Conservation (phyloP, 1,139 yeast species). For the Candida sojae region DNA sequence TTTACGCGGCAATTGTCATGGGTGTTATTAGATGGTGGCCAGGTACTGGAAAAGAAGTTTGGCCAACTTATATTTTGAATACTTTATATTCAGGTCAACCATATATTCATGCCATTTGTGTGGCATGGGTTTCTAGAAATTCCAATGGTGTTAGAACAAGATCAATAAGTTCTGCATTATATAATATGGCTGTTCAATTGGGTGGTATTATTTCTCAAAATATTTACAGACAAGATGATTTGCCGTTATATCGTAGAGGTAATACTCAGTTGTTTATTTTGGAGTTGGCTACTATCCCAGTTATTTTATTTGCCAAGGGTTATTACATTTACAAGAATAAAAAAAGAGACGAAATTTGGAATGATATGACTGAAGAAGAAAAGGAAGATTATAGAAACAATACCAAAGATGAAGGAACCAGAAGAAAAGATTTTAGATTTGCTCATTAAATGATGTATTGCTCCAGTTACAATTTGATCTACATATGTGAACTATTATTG, state of each 20-base stretch:
- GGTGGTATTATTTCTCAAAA: slow-evolving; percentile 53
- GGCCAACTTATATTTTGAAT: slow-evolving; percentile 56
- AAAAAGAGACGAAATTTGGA: slow-evolving; percentile 48
- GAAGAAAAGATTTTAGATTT: slow-evolving; percentile 54
- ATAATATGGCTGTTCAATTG: slow-evolving; percentile 62
- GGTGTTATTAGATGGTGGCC: slow-evolving; percentile 53
- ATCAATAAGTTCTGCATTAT: slow-evolving; percentile 56
- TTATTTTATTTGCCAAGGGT: slow-evolving; percentile 24
- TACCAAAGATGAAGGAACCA: slow-evolving; percentile 56
- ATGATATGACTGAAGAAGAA: slow-evolving; percentile 47
- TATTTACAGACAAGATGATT: slow-evolving; percentile 57
- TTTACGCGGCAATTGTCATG: slow-evolving; percentile 40
- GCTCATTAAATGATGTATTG: slow-evolving; percentile 14
- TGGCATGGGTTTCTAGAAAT: slow-evolving; percentile 62
- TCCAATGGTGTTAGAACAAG: slow-evolving; percentile 60
- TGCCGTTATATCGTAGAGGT: slow-evolving; percentile 60
- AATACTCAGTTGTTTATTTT: slow-evolving; percentile 31
- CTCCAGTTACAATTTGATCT: not conserved
- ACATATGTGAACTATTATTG: too few relatives aligned
- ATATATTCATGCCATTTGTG: slow-evolving; percentile 54
- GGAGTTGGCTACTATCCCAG: slow-evolving; percentile 18
- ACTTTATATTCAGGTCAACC: slow-evolving; percentile 52
- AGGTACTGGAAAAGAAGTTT: slow-evolving; percentile 44
- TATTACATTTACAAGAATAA: slow-evolving; percentile 53
- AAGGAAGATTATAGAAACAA: slow-evolving; percentile 41